Percentiles rank a stretch among this genome's conserved stretches.
Evolutionary conservation across 805 yeast species (phyloP).

Genomic region (Cyberlindnera japonica): DNA sequence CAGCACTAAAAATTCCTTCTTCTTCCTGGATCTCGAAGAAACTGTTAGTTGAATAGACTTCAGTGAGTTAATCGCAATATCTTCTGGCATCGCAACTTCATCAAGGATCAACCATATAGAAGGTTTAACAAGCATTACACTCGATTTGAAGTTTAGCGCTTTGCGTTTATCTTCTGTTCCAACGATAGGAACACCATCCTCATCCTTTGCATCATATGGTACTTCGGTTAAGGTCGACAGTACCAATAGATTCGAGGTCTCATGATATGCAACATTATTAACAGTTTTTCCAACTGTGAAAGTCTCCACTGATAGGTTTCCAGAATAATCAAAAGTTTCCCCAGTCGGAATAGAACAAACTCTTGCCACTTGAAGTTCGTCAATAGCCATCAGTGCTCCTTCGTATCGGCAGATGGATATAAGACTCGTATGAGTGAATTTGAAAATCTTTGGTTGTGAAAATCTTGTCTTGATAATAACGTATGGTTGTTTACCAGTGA

Average conservation of each 20-base stretch:
- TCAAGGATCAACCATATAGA: slow-evolving; percentile 73
- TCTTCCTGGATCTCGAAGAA: slow-evolving; percentile 37
- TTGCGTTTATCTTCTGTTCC: slow-evolving; percentile 53
- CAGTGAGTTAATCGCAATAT: slow-evolving; percentile 49
- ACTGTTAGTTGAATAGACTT: slow-evolving; percentile 35
- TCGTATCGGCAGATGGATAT: slow-evolving; percentile 59
- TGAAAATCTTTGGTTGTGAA: slow-evolving; percentile 61
- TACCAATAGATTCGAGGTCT: slow-evolving; percentile 55
- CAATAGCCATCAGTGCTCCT: slow-evolving; percentile 58
- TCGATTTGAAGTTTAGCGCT: slow-evolving; percentile 57
- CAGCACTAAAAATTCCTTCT: slow-evolving; percentile 66
- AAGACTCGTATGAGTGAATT: slow-evolving; percentile 60
- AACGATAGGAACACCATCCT: slow-evolving; percentile 61
- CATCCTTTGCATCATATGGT: slow-evolving; percentile 66
- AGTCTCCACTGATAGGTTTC: slow-evolving; percentile 55
- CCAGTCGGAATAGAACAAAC: slow-evolving; percentile 35
- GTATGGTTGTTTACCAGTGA: slow-evolving; percentile 73
- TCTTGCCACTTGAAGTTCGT: slow-evolving; percentile 65
- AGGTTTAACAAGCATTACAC: slow-evolving; percentile 66
- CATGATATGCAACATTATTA: slow-evolving; percentile 67
- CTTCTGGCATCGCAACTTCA: slow-evolving; percentile 56
- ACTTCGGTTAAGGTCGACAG: slow-evolving; percentile 57
- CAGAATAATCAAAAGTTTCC: slow-evolving; percentile 48
- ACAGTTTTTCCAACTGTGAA: slow-evolving; percentile 56
- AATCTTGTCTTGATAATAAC: slow-evolving; percentile 61